Evolutionary conservation across 805 yeast species (phyloP).

Genomic region (Candida ipomoeae): DNA sequence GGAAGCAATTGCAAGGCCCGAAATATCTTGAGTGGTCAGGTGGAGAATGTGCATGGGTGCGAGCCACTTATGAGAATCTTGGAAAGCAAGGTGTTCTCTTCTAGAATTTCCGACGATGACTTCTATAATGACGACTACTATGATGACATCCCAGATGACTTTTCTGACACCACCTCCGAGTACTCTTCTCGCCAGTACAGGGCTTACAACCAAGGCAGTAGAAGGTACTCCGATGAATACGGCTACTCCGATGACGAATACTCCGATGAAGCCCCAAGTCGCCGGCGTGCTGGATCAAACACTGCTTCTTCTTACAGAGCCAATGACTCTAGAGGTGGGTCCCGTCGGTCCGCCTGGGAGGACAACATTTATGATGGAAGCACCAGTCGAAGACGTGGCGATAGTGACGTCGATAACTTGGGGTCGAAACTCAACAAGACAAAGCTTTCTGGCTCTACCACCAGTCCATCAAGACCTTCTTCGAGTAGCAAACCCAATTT

Average conservation of each 20-base stretch:
- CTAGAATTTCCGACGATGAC: conserved; percentile 45
- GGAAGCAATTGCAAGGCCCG: conserved; percentile 88
- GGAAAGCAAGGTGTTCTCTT: conserved; percentile 77
- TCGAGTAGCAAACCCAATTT: conserved; percentile 38
- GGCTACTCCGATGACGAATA: conserved; percentile 36
- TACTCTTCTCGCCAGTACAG: conserved; percentile 20
- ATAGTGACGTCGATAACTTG: conserved; percentile 33
- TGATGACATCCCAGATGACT: conserved; percentile 70
- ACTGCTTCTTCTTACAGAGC: conserved; percentile 13
- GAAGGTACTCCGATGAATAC: conserved; percentile 29
- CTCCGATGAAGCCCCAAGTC: conserved; percentile 32
- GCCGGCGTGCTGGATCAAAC: conserved; percentile 18
- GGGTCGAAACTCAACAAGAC: conserved; percentile 33
- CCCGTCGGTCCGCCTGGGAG: conserved; percentile 66
- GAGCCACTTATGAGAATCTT: conserved; percentile 83
- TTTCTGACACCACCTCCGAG: conserved; percentile 54
- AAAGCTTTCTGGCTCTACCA: conserved; percentile 22
- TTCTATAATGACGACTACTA: conserved; percentile 58
- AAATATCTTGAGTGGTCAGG: conserved; percentile 74
- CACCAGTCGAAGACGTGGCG: conserved; percentile 26
- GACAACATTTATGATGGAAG: conserved; percentile 72
- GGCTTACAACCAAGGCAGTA: conserved; percentile 13
- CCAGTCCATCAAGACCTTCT: conserved; percentile 34
- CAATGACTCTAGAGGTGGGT: conserved; percentile 6
- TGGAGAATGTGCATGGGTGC: conserved; percentile 90